These are phyloP conservation scores for Aureobasidium zeae DNA, from an alignment of 2,329 filamentous ascomycete genomes.

Conservation along the genomic window DNA sequence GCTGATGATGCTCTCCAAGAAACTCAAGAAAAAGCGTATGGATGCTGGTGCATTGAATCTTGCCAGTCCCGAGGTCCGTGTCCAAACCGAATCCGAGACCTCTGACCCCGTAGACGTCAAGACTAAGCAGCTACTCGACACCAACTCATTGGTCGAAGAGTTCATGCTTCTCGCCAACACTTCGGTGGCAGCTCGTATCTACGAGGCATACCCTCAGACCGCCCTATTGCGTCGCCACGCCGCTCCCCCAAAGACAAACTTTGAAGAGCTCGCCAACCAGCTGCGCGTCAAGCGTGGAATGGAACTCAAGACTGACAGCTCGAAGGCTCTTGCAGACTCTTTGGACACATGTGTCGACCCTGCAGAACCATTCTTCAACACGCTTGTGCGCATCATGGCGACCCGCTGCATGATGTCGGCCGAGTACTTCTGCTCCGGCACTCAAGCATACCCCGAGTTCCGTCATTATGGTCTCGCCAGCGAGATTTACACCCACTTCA, in stretches of 20 bases:
- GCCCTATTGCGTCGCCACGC: slow-evolving; percentile 88
- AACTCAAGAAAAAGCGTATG: slow-evolving; percentile 89
- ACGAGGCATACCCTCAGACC: slow-evolving; percentile 87
- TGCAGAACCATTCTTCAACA: slow-evolving; percentile 92
- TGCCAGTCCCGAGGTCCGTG: slow-evolving; percentile 94
- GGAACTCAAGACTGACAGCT: slow-evolving; percentile 74
- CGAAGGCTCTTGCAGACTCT: slow-evolving; percentile 85
- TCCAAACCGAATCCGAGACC: slow-evolving; percentile 90
- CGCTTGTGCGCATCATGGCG: slow-evolving; percentile 90
- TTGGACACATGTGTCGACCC: slow-evolving; percentile 76
- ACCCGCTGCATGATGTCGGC: slow-evolving; percentile 99
- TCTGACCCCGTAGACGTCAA: slow-evolving; percentile 94
- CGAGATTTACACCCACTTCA: slow-evolving; percentile 98
- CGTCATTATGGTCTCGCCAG: slow-evolving; percentile 93
- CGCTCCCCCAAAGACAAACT: slow-evolving; percentile 88
- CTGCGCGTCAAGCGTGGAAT: slow-evolving; percentile 77
- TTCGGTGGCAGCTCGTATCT: slow-evolving; percentile 82
- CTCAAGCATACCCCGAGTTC: slow-evolving; percentile 88
- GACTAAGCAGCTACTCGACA: slow-evolving; percentile 87
- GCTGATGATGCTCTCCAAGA: slow-evolving; percentile 80
- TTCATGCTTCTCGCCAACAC: slow-evolving; percentile 99
- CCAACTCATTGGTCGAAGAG: slow-evolving; percentile 95
- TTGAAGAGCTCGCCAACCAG: slow-evolving; percentile 86
- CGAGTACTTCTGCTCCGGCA: slow-evolving; percentile 94
- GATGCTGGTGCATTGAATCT: slow-evolving; percentile 90